Evolutionary conservation across 169 alveolate genomes (phyloP), one percentile per base, ranked within the genome.

Genomic region (Eimeria necatrix): DNA sequence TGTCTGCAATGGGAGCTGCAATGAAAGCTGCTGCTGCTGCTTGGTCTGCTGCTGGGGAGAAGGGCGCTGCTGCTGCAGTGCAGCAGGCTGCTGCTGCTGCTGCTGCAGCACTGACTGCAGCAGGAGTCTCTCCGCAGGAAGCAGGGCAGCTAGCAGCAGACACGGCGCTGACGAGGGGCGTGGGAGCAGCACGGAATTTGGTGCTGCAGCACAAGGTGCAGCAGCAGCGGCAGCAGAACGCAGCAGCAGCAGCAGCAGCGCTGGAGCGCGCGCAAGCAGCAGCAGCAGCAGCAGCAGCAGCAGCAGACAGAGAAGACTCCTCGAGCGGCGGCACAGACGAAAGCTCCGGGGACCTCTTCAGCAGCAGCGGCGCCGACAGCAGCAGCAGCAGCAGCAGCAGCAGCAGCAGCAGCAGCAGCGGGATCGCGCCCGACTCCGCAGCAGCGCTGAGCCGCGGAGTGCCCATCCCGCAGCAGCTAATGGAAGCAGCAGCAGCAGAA

Each of bases 11-110:
- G 24, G 59, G 49, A 26, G 85, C 85, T 3, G 60, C 16, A 4
- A 7, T 74, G 61, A 7, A 7, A 10, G 85, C 85, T 2, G 61
- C 85, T 10, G 85, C 59, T 1, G 32, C 85, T 4, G 85, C 85
- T 10, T 74, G 85, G 85, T 56, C 14, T 7, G 16, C 14, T 46
- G 85, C 85, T 74, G 26, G 61, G 4, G 85, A 48, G 24, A 74
- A 41, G 16, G 53, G 61, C 0, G 85, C 85, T 16, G 41, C 85
- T 74, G 56, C 84, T 14, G 84, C 84, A 24, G 56, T n/a, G 14
- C 10, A 53, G 9, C 51, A 3, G 6, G 89, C 89, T 80, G 89
- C 89, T 51, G 89, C 89, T 80, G 71, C 52, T 80, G 89, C 70
- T 52, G 89, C 89, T 52, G 89, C 89, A 3, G 70, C 26, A 48